Base-by-base conservation (phyloP, 495 filamentous ascomycete genomes). In the Penicillium antarcticum region DNA sequence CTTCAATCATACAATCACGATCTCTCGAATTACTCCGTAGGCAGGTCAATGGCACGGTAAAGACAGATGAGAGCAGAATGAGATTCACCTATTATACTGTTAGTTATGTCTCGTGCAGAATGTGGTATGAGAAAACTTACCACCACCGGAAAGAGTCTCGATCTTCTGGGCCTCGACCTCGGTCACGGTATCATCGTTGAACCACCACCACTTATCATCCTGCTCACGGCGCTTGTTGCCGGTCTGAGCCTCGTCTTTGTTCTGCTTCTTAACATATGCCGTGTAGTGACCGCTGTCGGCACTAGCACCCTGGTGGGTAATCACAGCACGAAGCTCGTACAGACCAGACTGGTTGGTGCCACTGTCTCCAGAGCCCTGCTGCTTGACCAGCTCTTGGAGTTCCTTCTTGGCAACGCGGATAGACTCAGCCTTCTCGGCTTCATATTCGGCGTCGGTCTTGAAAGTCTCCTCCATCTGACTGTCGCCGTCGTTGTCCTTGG, bases 181-280 rank as follows among this genome's bases (percentile, higher is more conserved):
- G 34, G 87, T 82, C 10, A 98, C 95, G 68, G 92, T 95, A 62
- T 98, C 95, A 60, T 98, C 94, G 65, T 98, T 96, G 79, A 98
- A 98, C 91, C 94, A 97, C 91, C 94, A 98, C 94, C 94, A 98
- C 57, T 92, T 96, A 48, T 85, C 91, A 55, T 96, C 91, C 48
- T 92, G 87, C 55, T 85, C 83, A 49, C 81, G 82, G 57, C 83
- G 71, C 75, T 88, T 88, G 52, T 83, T 85, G 16, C 60, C 66
- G 4, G 83, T 83, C 48, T 78, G 78, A 7, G 82, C 69, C 52
- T 90, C 86, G 21, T 61, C 53, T 5, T 71, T 65, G 13, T 80
- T 84, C 41, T 87, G 79, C 75, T 98, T 95, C 77, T 97, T 98
- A 47, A 98, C 88, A 66, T 96, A 98, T 2, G 91, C 84, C 2